Evolutionary conservation across 345 rosid species (phyloP), one percentile per base, ranked within the genome.

Genomic region (Lepidium aucheri): DNA sequence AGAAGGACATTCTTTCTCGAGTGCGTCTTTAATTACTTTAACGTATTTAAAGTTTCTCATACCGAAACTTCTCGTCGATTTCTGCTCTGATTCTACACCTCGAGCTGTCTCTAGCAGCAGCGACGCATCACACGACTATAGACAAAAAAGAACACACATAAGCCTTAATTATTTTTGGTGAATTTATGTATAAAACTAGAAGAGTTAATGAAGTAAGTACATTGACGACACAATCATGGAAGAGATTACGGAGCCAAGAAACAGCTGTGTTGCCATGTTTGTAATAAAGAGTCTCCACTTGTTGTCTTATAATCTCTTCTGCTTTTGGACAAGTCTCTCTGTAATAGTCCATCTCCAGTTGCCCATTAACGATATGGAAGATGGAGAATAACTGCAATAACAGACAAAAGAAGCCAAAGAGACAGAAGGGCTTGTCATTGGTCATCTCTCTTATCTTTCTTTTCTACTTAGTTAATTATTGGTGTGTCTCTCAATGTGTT

Each of bases 101-200:
- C 18, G 64, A 18, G 51, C 74, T 5, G 85, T 76, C 73, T 84
- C 87, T 53, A 93, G 50, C 60, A 93, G 72, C 45, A 93, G 63
- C 4, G 97, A 90, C 1, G 94, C 98, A 66, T 93, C 91, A 57
- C 96, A 90, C 8, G 94, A 84, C 94, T 92, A n/a, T n/a, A n/a
- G n/a, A n/a, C n/a, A n/a, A n/a, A n/a, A n/a, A n/a, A n/a, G n/a
- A n/a, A n/a, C n/a, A n/a, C n/a, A n/a, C n/a, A n/a, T n/a, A n/a
- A n/a, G n/a, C n/a, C n/a, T n/a, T n/a, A 24, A 24, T 2, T 28
- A 1, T 28, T 28, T 14, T 5, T 40, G 35, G 70, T 66, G 62
- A 32, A 9, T 52, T 28, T 28, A 6, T 28, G 3, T 13, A 42
- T 14, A 11, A 18, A 16, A 49, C 4, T 14, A 11, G 20, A 10